phyloP scores from a whole-genome alignment of 1,284 basidiomycete species.

The Pseudozyma flocculosa region DNA sequence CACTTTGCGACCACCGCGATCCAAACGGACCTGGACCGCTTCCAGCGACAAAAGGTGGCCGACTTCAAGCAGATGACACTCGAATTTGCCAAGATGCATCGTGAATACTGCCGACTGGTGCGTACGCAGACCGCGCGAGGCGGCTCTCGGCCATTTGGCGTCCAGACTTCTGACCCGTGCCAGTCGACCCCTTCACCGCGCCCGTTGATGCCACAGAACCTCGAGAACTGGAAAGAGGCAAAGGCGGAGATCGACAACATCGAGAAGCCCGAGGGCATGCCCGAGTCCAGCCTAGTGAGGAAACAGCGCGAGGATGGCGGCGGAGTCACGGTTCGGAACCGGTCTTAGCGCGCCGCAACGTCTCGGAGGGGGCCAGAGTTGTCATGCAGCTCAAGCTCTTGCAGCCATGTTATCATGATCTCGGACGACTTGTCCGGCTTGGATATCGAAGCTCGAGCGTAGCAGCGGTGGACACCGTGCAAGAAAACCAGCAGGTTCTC shows the following conservation, averaged over 20 bases:
- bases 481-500: no score
- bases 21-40: constrained; percentile 94
- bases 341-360: not conserved
- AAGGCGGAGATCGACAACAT: constrained; percentile 86
- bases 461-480: no score
- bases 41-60: constrained; percentile 96
- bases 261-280: constrained; percentile 60
- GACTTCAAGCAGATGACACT: constrained; percentile 91
- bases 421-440: no score
- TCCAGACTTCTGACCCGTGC: no score
- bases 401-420: no score
- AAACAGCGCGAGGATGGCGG: constrained; percentile 12
- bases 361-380: no score
- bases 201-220: constrained; percentile 71
- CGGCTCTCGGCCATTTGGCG: no score
- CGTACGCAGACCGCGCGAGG: no score
- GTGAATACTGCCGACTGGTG: constrained; percentile 93
- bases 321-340: not conserved
- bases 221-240: constrained; percentile 94
- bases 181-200: not conserved
- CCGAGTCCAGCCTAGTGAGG: constrained; percentile 36
- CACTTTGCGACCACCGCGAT: constrained; percentile 94
- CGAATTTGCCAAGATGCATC: constrained; percentile 82
- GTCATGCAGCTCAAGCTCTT: no score
- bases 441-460: no score